phyloP scores from a whole-genome alignment of 1,139 yeast species.

The Taphrina sp. region DNA sequence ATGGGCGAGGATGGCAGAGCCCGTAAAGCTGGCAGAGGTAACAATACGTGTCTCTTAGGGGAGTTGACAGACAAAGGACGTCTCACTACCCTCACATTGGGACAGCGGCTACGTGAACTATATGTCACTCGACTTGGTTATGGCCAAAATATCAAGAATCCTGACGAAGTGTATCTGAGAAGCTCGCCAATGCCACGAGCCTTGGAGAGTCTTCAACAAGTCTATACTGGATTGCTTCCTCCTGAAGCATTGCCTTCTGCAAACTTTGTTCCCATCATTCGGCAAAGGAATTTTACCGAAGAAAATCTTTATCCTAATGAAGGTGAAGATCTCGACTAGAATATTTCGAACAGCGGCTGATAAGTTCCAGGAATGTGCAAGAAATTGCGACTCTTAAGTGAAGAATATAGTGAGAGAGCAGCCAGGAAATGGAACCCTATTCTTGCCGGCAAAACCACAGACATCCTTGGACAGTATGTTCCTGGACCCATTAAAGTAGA shows the following conservation, averaged over 20 bases:
- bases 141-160: conserved; percentile 35
- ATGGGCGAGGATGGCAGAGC: conserved; percentile 7
- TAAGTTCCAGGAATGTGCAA: conserved; percentile 33
- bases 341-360: too few species aligned
- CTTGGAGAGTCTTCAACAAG: conserved; percentile 38
- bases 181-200: conserved; percentile 38
- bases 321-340: too few species aligned
- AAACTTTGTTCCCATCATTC: conserved; percentile 33
- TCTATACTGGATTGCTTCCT: conserved; percentile 39
- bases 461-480: conserved; percentile 35
- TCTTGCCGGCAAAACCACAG: conserved; percentile 37
- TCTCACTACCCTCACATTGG: conserved; percentile 36
- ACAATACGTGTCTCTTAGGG: conserved; percentile 38
- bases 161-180: conserved; percentile 36
- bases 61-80: conserved; percentile 40
- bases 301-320: conserved; percentile 40
- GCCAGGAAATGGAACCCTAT: conserved; percentile 39
- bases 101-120: conserved; percentile 37
- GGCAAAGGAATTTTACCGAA: conserved; percentile 38
- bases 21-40: not conserved
- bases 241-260: conserved; percentile 31
- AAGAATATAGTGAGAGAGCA: conserved; percentile 38
- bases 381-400: conserved; percentile 36
- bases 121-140: conserved; percentile 38
- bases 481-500: conserved; percentile 38